A percentile compares a stretch with the other conserved stretches of the same genome.
Conservation (phyloP, 176 grass and related monocot species). For the Eragrostis curvula region DNA sequence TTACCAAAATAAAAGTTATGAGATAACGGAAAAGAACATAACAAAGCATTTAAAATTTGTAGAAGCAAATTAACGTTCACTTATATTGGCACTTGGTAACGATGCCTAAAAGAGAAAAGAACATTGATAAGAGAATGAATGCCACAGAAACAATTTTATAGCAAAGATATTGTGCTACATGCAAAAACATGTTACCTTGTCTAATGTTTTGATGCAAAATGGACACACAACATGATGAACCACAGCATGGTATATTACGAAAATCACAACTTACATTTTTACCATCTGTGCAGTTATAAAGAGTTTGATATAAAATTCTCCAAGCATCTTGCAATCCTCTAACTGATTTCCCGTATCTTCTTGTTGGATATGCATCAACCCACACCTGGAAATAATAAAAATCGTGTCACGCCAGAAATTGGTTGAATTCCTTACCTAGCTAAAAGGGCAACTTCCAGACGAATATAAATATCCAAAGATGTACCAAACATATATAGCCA, state of each 20-base stretch:
- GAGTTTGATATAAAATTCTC: conserved; percentile 73
- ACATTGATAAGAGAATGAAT: not conserved
- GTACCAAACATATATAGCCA: not conserved
- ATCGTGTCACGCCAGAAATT: conserved; percentile 6
- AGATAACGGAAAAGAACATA: conserved; percentile 22
- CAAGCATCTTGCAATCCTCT: conserved; percentile 70
- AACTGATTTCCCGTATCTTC: conserved; percentile 84
- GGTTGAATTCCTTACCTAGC: not conserved
- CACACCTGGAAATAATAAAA: conserved; percentile 62
- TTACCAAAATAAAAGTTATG: conserved; percentile 34
- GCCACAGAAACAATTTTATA: not conserved
- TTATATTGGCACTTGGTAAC: not conserved
- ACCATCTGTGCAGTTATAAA: conserved; percentile 89
- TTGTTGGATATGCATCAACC: conserved; percentile 70
- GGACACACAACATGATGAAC: not conserved
- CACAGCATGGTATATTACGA: conserved; percentile 1
- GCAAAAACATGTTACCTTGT: not conserved
- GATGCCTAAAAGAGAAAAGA: not conserved
- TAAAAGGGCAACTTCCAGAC: not conserved
- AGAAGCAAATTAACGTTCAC: conserved; percentile 1
- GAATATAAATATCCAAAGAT: conserved; percentile 6
- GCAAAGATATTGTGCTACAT: not conserved
- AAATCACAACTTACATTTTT: conserved; percentile 65
- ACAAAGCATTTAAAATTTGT: not conserved
- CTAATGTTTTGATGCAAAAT: too few species aligned